Percentiles rank a stretch among this genome's conserved stretches.
Conservation (phyloP, 768 basidiomycete genomes). For the Tulasnella sp. region DNA sequence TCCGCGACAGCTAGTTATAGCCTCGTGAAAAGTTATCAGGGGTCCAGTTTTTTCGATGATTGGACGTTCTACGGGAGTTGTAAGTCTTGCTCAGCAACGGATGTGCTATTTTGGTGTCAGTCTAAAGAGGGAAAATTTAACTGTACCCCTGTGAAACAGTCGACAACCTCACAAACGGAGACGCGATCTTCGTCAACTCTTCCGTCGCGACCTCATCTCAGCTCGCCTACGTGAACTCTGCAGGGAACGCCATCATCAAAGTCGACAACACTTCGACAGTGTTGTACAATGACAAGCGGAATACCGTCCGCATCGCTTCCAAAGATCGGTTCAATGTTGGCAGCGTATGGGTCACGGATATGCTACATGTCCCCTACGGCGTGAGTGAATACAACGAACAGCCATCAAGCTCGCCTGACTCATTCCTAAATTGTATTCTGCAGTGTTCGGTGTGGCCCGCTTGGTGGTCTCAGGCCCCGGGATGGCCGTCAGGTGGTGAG, state of each 20-base stretch:
- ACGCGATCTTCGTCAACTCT: constrained; percentile 37
- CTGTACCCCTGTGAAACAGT: constrained; percentile 31
- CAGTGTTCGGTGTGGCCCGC: constrained; percentile 22
- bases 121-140: no score
- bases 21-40: constrained; percentile 46
- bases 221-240: constrained; percentile 54
- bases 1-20: constrained; percentile 31
- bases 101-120: not conserved
- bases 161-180: constrained; percentile 62
- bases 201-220: constrained; percentile 35
- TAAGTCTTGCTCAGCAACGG: no score
- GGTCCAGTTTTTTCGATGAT: constrained; percentile 52
- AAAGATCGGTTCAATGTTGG: constrained; percentile 48
- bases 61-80: constrained; percentile 58
- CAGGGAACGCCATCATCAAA: constrained; percentile 64
- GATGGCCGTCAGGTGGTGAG: constrained; percentile 36
- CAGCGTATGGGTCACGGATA: constrained; percentile 53
- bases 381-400: no score
- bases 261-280: constrained; percentile 49
- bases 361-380: constrained; percentile 54
- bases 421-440: no score
- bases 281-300: constrained; percentile 45
- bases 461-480: constrained; percentile 43
- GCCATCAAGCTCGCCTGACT: no score
- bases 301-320: constrained; percentile 53